A percentile compares a stretch with the other conserved stretches of the same genome.
Evolutionary conservation across 192 early-diverging fungal species (phyloP).

Genomic region (Glomus cerebriforme): DNA sequence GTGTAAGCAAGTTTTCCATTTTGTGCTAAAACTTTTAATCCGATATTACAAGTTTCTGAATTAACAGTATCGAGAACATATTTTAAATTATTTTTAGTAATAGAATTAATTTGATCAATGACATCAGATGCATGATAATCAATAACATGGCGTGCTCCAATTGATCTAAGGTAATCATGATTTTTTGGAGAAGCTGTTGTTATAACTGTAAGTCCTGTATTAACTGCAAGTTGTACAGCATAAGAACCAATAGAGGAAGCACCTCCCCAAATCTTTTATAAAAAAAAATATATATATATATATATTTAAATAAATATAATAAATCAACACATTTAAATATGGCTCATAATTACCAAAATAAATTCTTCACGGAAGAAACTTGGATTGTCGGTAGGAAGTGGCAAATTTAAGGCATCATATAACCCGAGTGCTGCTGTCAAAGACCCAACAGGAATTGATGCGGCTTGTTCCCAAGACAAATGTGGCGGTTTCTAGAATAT

Average conservation of each 20-base stretch:
- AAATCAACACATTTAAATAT: not conserved
- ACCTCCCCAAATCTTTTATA: slow-evolving; percentile 49
- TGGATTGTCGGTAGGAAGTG: not conserved
- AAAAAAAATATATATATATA: not conserved
- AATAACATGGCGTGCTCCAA: slow-evolving; percentile 54
- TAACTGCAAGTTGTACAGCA: slow-evolving; percentile 41
- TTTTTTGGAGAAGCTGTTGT: slow-evolving; percentile 56
- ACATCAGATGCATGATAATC: slow-evolving; percentile 46
- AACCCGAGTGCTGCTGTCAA: slow-evolving; percentile 55
- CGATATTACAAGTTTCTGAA: not conserved
- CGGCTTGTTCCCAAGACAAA: slow-evolving; percentile 44
- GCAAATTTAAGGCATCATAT: slow-evolving; percentile 33
- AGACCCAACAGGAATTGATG: slow-evolving; percentile 53
- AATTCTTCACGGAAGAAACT: slow-evolving; percentile 1
- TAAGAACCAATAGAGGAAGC: slow-evolving; percentile 59
- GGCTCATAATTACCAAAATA: slow-evolving; percentile 18
- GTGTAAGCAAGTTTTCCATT: not conserved
- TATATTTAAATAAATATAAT: not conserved
- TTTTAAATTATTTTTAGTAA: slow-evolving; percentile 2
- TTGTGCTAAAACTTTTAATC: not conserved
- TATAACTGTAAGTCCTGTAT: slow-evolving; percentile 40
- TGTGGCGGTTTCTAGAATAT: slow-evolving; percentile 16
- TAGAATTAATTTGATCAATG: slow-evolving; percentile 11
- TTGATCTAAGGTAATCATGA: slow-evolving; percentile 36
- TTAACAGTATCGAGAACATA: slow-evolving; percentile 17